Percentiles rank a stretch among this genome's conserved stretches.
These are phyloP conservation scores for Pinus albicaulis DNA, from an alignment of 75 land plant genomes.

Conservation along the genomic window DNA sequence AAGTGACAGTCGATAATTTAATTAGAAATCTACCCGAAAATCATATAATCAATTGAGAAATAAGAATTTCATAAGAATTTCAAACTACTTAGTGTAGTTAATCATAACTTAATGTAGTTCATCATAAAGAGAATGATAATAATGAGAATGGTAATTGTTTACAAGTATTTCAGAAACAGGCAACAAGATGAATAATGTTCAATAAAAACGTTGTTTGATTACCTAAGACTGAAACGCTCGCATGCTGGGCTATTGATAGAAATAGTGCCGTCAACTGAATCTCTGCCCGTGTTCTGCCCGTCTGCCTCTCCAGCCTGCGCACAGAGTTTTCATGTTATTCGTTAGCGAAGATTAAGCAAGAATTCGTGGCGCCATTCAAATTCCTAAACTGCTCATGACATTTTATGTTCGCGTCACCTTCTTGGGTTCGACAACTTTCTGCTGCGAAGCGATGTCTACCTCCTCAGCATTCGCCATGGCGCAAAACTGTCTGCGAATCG, in stretches of 20 bases:
- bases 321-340: too few relatives aligned
- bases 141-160: too few relatives aligned
- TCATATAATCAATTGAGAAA: too few relatives aligned
- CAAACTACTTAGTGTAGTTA: too few relatives aligned
- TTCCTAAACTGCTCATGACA: background rate
- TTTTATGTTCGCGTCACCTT: background rate
- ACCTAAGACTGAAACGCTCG: slow-evolving; percentile 4
- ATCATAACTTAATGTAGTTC: too few relatives aligned
- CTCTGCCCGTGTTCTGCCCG: background rate
- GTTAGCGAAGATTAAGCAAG: background rate
- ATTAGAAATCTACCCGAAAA: too few relatives aligned
- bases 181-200: background rate
- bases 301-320: background rate
- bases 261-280: background rate
- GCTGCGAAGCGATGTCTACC: background rate
- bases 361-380: background rate
- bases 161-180: background rate
- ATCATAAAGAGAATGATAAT: too few relatives aligned
- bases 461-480: background rate
- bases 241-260: background rate
- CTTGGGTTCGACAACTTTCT: background rate
- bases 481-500: too few relatives aligned
- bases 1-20: too few relatives aligned
- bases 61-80: too few relatives aligned
- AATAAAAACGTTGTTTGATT: background rate